Percentiles rank a stretch among this genome's conserved stretches.
phyloP scores from a whole-genome alignment of 2,329 filamentous ascomycete species.

The Rhynchosporium agropyri region DNA sequence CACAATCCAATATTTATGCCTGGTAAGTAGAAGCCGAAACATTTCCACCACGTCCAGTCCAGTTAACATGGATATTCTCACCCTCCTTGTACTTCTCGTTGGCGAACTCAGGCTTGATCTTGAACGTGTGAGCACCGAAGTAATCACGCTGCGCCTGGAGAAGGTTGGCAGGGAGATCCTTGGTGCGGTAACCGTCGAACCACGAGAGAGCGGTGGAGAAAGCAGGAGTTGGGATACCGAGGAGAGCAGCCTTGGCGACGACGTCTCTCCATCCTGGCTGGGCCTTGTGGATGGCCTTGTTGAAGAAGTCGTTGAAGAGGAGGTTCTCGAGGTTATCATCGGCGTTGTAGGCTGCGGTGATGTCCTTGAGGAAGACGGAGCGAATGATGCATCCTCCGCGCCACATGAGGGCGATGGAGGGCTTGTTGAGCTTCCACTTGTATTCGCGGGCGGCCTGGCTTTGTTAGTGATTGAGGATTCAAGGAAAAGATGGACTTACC shows the following conservation, averaged over 20 bases:
- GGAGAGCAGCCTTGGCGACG: slow-evolving; percentile 86
- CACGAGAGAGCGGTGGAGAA: slow-evolving; percentile 97
- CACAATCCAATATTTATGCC: slow-evolving; percentile 62
- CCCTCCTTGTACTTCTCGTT: slow-evolving; percentile 79
- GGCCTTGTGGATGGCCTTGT: slow-evolving; percentile 96
- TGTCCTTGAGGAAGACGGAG: slow-evolving; percentile 99
- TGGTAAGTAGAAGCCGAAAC: slow-evolving; percentile 97
- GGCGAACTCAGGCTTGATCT: slow-evolving; percentile 79
- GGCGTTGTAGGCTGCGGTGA: slow-evolving; percentile 93
- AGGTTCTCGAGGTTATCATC: slow-evolving; percentile 97
- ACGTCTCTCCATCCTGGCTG: slow-evolving; percentile 92
- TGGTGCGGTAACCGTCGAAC: slow-evolving; percentile 98
- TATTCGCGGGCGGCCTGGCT: slow-evolving; percentile 89
- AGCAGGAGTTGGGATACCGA: slow-evolving; percentile 93
- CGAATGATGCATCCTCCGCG: slow-evolving; percentile 99
- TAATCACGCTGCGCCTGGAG: slow-evolving; percentile 99
- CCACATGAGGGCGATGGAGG: slow-evolving; percentile 99
- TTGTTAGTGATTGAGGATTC: slow-evolving; percentile 32
- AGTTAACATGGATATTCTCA: slow-evolving; percentile 98
- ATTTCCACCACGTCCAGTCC: slow-evolving; percentile 97
- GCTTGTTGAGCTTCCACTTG: slow-evolving; percentile 99
- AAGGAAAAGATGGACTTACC: slow-evolving; percentile 54
- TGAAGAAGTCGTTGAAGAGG: slow-evolving; percentile 99
- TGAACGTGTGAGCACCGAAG: slow-evolving; percentile 95
- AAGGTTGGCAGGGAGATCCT: slow-evolving; percentile 96